phyloP scores from a whole-genome alignment of 2,329 filamentous ascomycete genomes.

The Chaetothyriales sp. region DNA sequence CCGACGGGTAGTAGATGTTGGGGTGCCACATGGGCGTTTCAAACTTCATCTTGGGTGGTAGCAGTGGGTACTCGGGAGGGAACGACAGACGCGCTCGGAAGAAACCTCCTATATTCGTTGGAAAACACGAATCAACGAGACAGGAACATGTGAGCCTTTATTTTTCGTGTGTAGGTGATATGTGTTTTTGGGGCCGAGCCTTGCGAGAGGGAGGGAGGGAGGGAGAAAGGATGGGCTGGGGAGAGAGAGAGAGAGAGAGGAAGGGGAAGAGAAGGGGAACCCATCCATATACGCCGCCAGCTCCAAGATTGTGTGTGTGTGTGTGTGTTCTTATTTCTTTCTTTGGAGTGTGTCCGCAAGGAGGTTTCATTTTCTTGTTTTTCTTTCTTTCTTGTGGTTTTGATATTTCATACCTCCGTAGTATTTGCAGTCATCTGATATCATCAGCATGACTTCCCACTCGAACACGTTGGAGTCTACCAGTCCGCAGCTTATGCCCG shows the following conservation, averaged over 20 bases:
- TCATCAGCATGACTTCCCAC: slow-evolving; percentile 99
- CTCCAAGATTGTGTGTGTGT: too few species aligned
- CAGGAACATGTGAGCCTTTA: neutral
- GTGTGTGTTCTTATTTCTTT: too few species aligned
- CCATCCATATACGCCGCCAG: too few species aligned
- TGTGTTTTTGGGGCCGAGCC: too few species aligned
- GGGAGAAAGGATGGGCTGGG: too few species aligned
- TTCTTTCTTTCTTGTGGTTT: too few species aligned
- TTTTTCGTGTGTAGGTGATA: too few species aligned
- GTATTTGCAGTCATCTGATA: slow-evolving; percentile 81
- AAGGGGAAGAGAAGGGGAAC: too few species aligned
- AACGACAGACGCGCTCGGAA: slow-evolving; percentile 78
- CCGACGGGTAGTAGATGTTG: slow-evolving; percentile 69
- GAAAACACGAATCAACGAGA: slow-evolving; percentile 1
- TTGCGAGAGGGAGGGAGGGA: too few species aligned
- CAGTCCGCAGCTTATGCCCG: slow-evolving; percentile 84
- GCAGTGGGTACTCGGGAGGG: slow-evolving; percentile 68
- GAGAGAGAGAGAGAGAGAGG: too few species aligned
- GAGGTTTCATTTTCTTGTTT: neutral
- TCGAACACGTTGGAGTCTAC: slow-evolving; percentile 79
- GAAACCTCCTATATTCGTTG: slow-evolving; percentile 53
- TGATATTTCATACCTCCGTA: slow-evolving; percentile 61
- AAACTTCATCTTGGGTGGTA: slow-evolving; percentile 81
- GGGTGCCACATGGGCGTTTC: slow-evolving; percentile 80
- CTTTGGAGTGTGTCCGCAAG: neutral